Evolutionary conservation across 495 filamentous ascomycete species (phyloP), one percentile per base, ranked within the genome.

Genomic region (Rhypophila decipiens): DNA sequence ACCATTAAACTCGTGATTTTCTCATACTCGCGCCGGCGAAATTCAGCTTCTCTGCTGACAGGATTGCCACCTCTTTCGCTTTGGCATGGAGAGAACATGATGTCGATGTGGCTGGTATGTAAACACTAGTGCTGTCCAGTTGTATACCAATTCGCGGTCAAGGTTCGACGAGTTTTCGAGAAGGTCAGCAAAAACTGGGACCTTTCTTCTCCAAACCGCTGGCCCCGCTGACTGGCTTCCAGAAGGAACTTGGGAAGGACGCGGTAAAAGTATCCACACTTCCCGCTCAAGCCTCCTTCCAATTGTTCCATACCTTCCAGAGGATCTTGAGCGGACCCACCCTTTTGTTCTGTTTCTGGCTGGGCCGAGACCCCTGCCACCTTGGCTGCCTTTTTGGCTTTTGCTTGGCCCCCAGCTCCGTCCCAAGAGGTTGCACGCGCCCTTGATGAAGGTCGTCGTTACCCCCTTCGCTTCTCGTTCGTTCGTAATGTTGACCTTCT

Each of bases 91-190:
- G n/a, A n/a, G n/a, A n/a, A n/a, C n/a, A n/a, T n/a, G n/a, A n/a
- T n/a, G n/a, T n/a, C n/a, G n/a, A n/a, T n/a, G n/a, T n/a, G n/a
- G n/a, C n/a, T n/a, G n/a, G n/a, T n/a, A n/a, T n/a, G n/a, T n/a
- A n/a, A n/a, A n/a, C n/a, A n/a, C n/a, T n/a, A n/a, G n/a, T n/a
- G n/a, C n/a, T n/a, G n/a, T n/a, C n/a, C n/a, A n/a, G n/a, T n/a
- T n/a, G n/a, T n/a, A n/a, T n/a, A n/a, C n/a, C n/a, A n/a, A n/a
- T n/a, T n/a, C n/a, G n/a, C n/a, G n/a, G n/a, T n/a, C n/a, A n/a
- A n/a, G n/a, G 54, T 65, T 67, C 64, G 53, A 64, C 59, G 29
- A 43, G 42, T 56, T 57, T 67, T 67, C 64, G 53, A 58, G 64
- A 66, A 66, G 56, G 50, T 46, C 35, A 55, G 50, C 48, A 64